Base-by-base conservation (phyloP, 2,329 filamentous ascomycete genomes). In the Nothomitra cinnamomea region DNA sequence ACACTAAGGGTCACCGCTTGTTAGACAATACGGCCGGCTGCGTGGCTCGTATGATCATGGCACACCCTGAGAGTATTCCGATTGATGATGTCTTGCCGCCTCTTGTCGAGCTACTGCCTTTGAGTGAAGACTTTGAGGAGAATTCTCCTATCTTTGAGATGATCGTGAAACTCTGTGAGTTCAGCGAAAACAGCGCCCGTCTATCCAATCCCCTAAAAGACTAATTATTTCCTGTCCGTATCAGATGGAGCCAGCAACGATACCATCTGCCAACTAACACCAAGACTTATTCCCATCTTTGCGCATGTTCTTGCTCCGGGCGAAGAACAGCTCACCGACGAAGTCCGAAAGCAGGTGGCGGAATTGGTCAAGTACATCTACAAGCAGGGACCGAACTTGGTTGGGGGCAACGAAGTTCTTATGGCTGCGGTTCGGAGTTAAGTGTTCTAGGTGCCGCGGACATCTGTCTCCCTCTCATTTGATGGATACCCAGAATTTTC, bases 121-220 rank as follows among this genome's bases (percentile, higher is more conserved):
- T 96, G 57, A 86, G 85, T 67, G 89, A 95, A 65, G 92, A 96
- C 67, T 96, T 79, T 62, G 88, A 95, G 69, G 92, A 96, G 78
- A 96, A 98, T 70, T 86, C 87, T 62, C 88, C 92, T 7, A 82
- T 96, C 56, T 98, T 84, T 71, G 78, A 84, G 66, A 94, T 89
- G 79, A 83, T 98, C 62, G 83, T 86, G 67, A 82, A 85, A 68
- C 77, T 96, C 58, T 95, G 80, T 84, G 74, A 73, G 80, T 77
- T 35, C n/a, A 12, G 22, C 42, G 22, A 56, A 25, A 13, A 3
- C 35, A 22, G 8, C 42, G 7, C 7, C 42, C 7, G n/a, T 19
- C 42, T 47, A 47, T 7, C 42, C 17, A 47, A 24, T 38, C 43
- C 17, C 22, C 4, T 5, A 15, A 4, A n/a, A n/a, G n/a, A n/a